Base-by-base conservation (phyloP, 768 basidiomycete species). In the Rhodotorula kratochvilovae region DNA sequence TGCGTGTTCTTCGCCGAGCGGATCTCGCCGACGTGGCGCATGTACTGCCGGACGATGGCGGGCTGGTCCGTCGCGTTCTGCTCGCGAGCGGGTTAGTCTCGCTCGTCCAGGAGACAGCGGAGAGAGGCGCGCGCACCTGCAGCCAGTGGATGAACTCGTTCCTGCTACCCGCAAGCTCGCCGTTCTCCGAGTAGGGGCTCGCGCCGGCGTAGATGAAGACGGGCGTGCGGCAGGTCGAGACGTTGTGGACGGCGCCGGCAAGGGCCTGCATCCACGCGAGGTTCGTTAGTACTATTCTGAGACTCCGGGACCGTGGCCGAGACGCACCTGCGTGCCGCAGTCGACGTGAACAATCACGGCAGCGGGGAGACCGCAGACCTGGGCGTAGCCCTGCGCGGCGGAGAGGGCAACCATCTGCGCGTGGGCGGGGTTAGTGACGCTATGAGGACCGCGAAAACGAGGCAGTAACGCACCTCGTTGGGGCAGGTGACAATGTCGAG, bases 141-240 rank as follows among this genome's bases (percentile, higher is more conserved):
- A 86, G 68, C 85, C 87, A 88, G 83, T 88, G 86, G 50, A 88
- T 87, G 84, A 86, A 89, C 75, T 89, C 89, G 72, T 90, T 90
- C 73, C 88, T 83, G 0, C 83, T 83, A 0, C 88, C 89, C 56
- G 82, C 85, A 56, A 86, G 81, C 73, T 89, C 88, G 1, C 84
- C 84, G 50, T 85, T 79, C 11, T 79, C 80, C 45, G 85, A 85
- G 76, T 86, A 86, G 0, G 89, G 87, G 0, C 87, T 85, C 0
- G 88, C 85, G 0, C 89, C 89, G 10, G 89, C 87, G 71, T 89
- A 90, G 45, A 90, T 88, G 67, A 90, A 78, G 27, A 89, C 83
- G 6, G 89, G 89, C 0, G 82, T 83, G 35, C 85, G 82, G 35
- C 84, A 84, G 60, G 85, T 83, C 75, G 88, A 86, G 15, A 85